Evolutionary conservation across 257 asterid species (phyloP).

Genomic region (Solanum chiquidenum): DNA sequence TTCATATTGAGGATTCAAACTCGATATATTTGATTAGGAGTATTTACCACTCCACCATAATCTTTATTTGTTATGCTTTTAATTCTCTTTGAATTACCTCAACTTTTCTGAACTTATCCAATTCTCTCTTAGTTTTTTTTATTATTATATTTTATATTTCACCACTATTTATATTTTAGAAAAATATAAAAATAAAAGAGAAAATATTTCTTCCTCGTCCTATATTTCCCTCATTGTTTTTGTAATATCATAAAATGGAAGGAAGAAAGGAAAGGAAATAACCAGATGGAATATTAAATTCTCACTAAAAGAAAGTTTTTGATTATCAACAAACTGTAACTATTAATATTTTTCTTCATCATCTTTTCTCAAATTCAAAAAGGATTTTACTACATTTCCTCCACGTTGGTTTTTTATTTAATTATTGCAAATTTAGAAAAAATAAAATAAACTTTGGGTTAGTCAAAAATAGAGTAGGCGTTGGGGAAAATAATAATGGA

Average conservation of each 20-base stretch:
- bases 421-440: not conserved
- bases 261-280: too few species aligned
- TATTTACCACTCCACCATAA: not conserved
- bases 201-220: not conserved
- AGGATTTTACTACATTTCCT: not conserved
- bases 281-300: too few species aligned
- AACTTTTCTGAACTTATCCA: not conserved
- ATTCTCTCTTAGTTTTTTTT: not conserved
- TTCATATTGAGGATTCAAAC: too few species aligned
- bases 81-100: not conserved
- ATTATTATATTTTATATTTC: too few species aligned
- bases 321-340: not conserved
- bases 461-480: too few species aligned
- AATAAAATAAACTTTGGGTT: not conserved
- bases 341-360: not conserved
- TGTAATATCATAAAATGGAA: too few species aligned
- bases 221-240: too few species aligned
- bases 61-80: not conserved
- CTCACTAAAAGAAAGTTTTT: not conserved
- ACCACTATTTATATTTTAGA: not conserved
- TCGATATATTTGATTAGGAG: too few species aligned
- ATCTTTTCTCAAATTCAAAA: not conserved
- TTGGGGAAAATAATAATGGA: too few species aligned
- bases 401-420: not conserved
- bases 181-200: too few species aligned